These are phyloP conservation scores for Wickerhamiella dianesei DNA, from an alignment of 805 yeast genomes.

Conservation along the genomic window DNA sequence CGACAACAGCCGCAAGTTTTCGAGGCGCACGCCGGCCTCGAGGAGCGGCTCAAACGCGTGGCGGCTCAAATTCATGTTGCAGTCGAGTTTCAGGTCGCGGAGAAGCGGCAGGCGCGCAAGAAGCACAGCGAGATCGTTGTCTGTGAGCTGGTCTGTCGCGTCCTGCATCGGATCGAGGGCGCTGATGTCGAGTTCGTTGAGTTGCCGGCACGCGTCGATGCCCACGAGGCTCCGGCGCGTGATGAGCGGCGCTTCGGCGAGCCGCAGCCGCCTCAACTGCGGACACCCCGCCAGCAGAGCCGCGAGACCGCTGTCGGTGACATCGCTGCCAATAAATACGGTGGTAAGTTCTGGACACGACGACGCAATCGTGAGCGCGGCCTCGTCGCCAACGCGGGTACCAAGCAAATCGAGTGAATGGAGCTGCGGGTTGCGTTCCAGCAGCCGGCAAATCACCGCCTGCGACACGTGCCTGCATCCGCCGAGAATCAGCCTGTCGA, in stretches of 20 bases:
- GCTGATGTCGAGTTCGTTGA: conserved; percentile 81
- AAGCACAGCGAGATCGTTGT: conserved; percentile 42
- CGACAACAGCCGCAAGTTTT: conserved; percentile 66
- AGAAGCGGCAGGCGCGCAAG: conserved; percentile 54
- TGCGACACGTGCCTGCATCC: conserved; percentile 58
- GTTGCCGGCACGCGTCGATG: conserved; percentile 53
- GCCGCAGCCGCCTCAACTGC: conserved; percentile 65
- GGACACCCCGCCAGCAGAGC: conserved; percentile 50
- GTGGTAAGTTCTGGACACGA: conserved; percentile 76
- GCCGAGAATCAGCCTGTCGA: conserved; percentile 77
- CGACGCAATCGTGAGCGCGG: conserved; percentile 51
- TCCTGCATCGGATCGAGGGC: conserved; percentile 39
- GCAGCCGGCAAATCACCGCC: conserved; percentile 44
- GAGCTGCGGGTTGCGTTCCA: conserved; percentile 51
- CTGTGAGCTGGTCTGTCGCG: conserved; percentile 26
- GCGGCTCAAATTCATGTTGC: conserved; percentile 57
- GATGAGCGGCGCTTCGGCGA: conserved; percentile 56
- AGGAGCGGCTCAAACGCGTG: conserved; percentile 39
- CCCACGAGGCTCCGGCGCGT: conserved; percentile 48
- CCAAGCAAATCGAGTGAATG: conserved; percentile 85
- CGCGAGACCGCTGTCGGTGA: conserved; percentile 51
- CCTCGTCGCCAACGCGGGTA: conserved; percentile 54
- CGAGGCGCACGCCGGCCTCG: conserved; percentile 36
- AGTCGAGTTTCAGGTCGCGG: conserved; percentile 73
- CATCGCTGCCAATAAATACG: conserved; percentile 50